phyloP scores from a whole-genome alignment of 2,329 filamentous ascomycete species.

The Microdochium bolleyi region DNA sequence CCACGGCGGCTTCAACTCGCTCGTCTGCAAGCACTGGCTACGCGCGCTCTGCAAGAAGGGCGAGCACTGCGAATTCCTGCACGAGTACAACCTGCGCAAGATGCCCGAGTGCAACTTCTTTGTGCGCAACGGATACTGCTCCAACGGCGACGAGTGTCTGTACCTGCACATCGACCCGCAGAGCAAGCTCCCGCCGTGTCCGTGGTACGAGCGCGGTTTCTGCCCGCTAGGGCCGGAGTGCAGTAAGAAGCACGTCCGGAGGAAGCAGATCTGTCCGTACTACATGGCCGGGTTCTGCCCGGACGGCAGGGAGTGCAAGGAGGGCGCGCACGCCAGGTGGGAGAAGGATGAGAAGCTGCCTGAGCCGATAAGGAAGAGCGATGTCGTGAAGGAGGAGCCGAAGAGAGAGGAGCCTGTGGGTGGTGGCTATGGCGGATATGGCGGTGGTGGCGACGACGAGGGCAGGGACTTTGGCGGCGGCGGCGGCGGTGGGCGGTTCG shows the following conservation, averaged over 20 bases:
- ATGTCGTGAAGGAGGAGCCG: conserved; percentile 47
- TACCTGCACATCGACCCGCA: conserved; percentile 86
- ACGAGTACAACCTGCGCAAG: conserved; percentile 96
- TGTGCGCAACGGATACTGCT: conserved; percentile 86
- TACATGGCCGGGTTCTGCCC: conserved; percentile 95
- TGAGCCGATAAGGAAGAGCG: conserved; percentile 63
- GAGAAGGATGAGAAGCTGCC: conserved; percentile 56
- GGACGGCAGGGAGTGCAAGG: conserved; percentile 65
- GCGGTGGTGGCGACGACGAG: conserved; percentile 28
- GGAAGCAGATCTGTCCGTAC: conserved; percentile 70
- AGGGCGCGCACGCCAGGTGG: conserved; percentile 79
- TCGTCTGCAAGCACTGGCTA: conserved; percentile 98
- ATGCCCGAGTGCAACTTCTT: conserved; percentile 99
- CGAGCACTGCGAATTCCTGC: conserved; percentile 91
- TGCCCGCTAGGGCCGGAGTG: conserved; percentile 85
- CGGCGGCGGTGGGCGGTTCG: conserved; percentile 18
- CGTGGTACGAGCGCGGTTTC: conserved; percentile 91
- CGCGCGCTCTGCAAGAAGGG: conserved; percentile 97
- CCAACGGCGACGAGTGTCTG: conserved; percentile 92
- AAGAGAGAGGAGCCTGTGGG: conserved; percentile 35
- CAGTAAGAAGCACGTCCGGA: conserved; percentile 80
- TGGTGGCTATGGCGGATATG: conserved; percentile 20
- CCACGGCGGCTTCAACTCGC: conserved; percentile 58
- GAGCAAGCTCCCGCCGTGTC: conserved; percentile 70
- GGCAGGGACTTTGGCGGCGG: conserved; percentile 17